phyloP scores from a whole-genome alignment of 2,329 filamentous ascomycete genomes.

The Amylocarpus encephaloides region DNA sequence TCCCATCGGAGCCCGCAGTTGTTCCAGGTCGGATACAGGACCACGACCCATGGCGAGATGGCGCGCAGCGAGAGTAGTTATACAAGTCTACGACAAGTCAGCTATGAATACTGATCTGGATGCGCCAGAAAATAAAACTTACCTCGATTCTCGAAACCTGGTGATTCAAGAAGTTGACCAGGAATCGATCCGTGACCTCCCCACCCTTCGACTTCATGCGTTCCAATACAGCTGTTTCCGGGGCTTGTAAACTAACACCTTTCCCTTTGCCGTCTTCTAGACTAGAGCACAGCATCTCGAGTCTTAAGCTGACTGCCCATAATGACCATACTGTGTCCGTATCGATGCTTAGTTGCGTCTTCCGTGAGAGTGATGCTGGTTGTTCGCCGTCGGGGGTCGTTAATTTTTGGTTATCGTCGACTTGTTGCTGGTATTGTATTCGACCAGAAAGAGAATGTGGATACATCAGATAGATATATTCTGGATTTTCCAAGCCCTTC shows the following conservation, averaged over 20 bases:
- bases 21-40: constrained; percentile 54
- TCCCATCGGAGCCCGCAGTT: constrained; percentile 72
- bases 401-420: constrained; percentile 33
- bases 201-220: constrained; percentile 65
- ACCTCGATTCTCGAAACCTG: constrained; percentile 96
- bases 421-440: constrained; percentile 55
- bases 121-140: constrained; percentile 26
- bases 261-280: constrained; percentile 60
- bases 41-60: constrained; percentile 69
- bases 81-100: constrained; percentile 56
- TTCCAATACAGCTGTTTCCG: constrained; percentile 79
- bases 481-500: constrained; percentile 95
- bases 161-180: constrained; percentile 87
- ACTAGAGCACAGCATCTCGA: constrained; percentile 89
- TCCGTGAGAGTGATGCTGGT: constrained; percentile 57
- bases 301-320: constrained; percentile 79
- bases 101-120: constrained; percentile 15
- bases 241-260: constrained; percentile 60
- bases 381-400: constrained; percentile 32
- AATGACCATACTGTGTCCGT: constrained; percentile 74
- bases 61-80: constrained; percentile 71
- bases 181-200: constrained; percentile 80
- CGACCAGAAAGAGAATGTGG: constrained; percentile 81
- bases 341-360: constrained; percentile 65
- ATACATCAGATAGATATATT: constrained; percentile 92